Conservation (phyloP, 2,329 filamentous ascomycete genomes). For the Bertia moriformis region DNA sequence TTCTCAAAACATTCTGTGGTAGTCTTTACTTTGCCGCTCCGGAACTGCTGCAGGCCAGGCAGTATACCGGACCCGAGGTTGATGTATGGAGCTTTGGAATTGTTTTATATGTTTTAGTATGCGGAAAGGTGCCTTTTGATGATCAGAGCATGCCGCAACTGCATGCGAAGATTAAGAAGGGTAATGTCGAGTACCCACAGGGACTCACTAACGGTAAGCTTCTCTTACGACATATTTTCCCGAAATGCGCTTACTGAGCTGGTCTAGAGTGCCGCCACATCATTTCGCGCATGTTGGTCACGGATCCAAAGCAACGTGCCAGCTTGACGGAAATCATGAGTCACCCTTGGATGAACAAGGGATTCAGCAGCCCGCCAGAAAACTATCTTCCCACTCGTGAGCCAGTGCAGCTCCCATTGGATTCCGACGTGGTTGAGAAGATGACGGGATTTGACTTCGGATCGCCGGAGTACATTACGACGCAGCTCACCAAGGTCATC, state of each 20-base stretch:
- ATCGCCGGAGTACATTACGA: constrained; percentile 65
- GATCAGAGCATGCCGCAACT: constrained; percentile 98
- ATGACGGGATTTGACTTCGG: constrained; percentile 99
- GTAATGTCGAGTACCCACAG: constrained; percentile 83
- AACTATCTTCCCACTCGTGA: constrained; percentile 77
- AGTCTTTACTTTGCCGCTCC: constrained; percentile 96
- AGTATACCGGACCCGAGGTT: constrained; percentile 91
- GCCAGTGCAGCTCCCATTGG: constrained; percentile 71
- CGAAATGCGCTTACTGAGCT: background rate
- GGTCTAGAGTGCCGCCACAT: constrained; percentile 90
- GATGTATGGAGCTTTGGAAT: constrained; percentile 99
- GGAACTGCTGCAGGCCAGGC: constrained; percentile 80
- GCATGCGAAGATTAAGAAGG: constrained; percentile 98
- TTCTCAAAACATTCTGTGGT: constrained; percentile 92
- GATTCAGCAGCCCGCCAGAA: constrained; percentile 72
- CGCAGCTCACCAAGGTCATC: constrained; percentile 71
- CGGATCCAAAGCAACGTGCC: constrained; percentile 75
- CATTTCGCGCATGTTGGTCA: constrained; percentile 89
- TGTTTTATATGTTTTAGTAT: constrained; percentile 90
- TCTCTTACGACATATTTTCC: too few species aligned
- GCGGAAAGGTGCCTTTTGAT: constrained; percentile 95
- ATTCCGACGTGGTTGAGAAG: constrained; percentile 68
- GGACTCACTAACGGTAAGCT: constrained; percentile 82
- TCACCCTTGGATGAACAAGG: constrained; percentile 92
- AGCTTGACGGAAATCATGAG: constrained; percentile 82